Evolutionary conservation across 2,329 filamentous ascomycete genomes (phyloP).

Genomic region (Raffaelea ambrosiae): DNA sequence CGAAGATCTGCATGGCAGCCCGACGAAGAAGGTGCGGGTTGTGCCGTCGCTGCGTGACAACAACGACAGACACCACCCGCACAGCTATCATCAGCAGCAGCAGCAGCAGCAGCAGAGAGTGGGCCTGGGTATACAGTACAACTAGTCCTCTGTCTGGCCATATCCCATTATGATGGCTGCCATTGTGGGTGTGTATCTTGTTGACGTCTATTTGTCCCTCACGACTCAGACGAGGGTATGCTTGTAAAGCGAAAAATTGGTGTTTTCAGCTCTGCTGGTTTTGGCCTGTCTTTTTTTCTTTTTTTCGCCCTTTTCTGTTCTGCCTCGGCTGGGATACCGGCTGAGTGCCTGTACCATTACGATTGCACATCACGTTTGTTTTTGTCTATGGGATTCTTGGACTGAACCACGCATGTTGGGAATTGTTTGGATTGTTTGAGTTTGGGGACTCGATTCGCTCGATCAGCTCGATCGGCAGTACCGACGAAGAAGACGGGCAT

Average conservation of each 20-base stretch:
- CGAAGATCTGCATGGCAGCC: constrained; percentile 31
- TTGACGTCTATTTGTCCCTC: background rate
- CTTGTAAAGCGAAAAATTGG: too few species aligned
- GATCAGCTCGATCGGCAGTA: too few species aligned
- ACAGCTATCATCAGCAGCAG: constrained; percentile 4
- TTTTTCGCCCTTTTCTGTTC: constrained; percentile 1
- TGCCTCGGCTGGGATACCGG: too few species aligned
- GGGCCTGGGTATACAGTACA: constrained; percentile 46
- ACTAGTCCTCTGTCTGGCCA: constrained; percentile 10
- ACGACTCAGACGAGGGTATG: too few species aligned
- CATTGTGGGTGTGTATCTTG: background rate
- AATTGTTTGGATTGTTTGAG: too few species aligned
- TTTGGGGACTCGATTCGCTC: too few species aligned
- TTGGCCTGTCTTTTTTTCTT: background rate
- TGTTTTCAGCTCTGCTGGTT: too few species aligned
- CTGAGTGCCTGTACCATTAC: background rate
- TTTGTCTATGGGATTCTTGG: background rate
- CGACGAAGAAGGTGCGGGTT: constrained; percentile 42
- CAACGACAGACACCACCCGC: constrained; percentile 13
- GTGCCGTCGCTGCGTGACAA: constrained; percentile 30
- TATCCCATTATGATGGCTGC: too few species aligned
- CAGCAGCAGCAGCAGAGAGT: constrained; percentile 23
- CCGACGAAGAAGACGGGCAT: too few species aligned
- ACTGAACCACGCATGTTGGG: too few species aligned
- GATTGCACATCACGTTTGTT: constrained; percentile 1